phyloP scores from a whole-genome alignment of 768 basidiomycete genomes.

The Suillus lakei region DNA sequence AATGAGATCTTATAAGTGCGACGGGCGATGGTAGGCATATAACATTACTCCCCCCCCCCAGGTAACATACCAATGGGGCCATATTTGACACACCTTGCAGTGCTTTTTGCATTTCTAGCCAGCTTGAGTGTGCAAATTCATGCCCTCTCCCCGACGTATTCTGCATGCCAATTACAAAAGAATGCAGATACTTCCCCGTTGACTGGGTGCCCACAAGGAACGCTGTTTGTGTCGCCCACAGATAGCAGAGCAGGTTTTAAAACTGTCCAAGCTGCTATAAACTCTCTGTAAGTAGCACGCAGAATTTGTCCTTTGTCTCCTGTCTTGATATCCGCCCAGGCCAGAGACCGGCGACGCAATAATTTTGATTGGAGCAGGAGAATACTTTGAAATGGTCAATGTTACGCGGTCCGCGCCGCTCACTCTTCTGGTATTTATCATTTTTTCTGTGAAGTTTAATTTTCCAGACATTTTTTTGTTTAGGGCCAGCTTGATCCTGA shows the following conservation, averaged over 20 bases:
- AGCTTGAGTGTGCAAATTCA: not conserved
- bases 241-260: slow-evolving; percentile 28
- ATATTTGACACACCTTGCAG: not conserved
- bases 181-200: slow-evolving; percentile 45
- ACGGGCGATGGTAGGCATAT: not conserved
- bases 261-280: slow-evolving; percentile 31
- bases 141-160: slow-evolving; percentile 49
- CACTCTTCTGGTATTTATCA: slow-evolving; percentile 31
- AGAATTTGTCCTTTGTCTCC: not conserved
- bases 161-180: slow-evolving; percentile 56
- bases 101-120: slow-evolving; percentile 1
- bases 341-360: slow-evolving; percentile 36
- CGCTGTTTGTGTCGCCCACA: slow-evolving; percentile 36
- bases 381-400: slow-evolving; percentile 38
- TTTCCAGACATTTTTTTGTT: not conserved
- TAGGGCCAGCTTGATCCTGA: slow-evolving; percentile 50
- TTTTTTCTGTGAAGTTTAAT: not conserved
- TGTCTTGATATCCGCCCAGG: slow-evolving; percentile 28
- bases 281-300: slow-evolving; percentile 43
- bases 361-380: slow-evolving; percentile 36
- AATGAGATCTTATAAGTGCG: not conserved
- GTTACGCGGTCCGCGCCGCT: slow-evolving; percentile 35
- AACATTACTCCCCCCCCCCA: not conserved
- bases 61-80: not conserved
- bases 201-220: slow-evolving; percentile 50